Evolutionary conservation across 305 asterid species (phyloP).

Genomic region (Nicotiana rustica): DNA sequence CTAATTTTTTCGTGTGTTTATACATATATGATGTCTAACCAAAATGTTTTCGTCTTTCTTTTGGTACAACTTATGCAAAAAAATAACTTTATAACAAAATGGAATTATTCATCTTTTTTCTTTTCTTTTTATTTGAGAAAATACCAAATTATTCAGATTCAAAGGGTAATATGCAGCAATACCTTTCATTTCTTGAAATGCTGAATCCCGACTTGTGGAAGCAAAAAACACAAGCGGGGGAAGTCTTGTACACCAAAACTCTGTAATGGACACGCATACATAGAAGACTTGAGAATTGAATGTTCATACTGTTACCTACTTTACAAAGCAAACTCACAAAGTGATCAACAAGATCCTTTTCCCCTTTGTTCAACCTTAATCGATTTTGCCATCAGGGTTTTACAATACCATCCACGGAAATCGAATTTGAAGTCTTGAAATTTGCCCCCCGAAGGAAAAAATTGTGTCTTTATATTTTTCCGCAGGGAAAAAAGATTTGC

Average conservation of each 20-base stretch:
- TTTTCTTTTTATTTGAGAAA: neutral
- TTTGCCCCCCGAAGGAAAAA: neutral
- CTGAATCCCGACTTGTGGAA: neutral
- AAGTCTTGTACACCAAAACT: neutral
- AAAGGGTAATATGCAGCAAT: neutral
- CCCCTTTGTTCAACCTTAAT: neutral
- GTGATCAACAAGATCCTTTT: neutral
- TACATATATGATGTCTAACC: no score
- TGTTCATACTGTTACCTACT: constrained; percentile 17
- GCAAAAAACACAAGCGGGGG: neutral
- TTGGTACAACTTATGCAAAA: neutral
- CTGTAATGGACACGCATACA: constrained; percentile 28
- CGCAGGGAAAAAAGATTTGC: neutral
- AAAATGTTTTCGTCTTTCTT: no score
- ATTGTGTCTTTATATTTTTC: neutral
- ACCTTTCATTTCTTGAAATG: constrained; percentile 13
- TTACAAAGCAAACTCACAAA: neutral
- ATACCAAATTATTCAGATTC: neutral
- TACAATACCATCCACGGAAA: neutral
- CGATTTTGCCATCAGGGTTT: neutral
- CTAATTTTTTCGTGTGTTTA: no score
- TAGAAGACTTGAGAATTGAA: neutral
- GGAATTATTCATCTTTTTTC: neutral
- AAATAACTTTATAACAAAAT: neutral
- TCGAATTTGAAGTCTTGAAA: neutral